Evolutionary conservation across 192 early-diverging fungal genomes (phyloP), one percentile per base, ranked within the genome.

Genomic region (Backusella westeae): DNA sequence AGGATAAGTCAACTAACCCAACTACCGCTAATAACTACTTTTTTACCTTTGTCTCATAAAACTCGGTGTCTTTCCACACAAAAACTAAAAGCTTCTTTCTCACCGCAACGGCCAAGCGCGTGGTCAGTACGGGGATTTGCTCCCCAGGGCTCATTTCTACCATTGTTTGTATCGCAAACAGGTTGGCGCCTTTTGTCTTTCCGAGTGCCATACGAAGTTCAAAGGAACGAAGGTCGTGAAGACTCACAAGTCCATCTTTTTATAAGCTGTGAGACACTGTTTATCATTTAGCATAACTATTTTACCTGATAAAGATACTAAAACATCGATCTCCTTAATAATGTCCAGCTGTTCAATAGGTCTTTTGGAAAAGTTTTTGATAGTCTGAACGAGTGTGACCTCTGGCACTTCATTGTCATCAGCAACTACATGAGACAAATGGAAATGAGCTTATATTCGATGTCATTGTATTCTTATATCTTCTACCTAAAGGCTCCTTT

Each of bases 201-300:
- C 74, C 75, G 5, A 97, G 84, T n/a, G 89, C 88, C 66, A 88
- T 91, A 49, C 88, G 82, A 26, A 89, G 80, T 67, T 89, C 87
- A 71, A 94, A 90, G 3, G 93, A 89, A 69, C 87, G 83, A 72
- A 95, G 73, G 83, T 96, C 91, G 81, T 93, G 91, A 12, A 95
- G 84, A 39, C 86, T 91, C 35, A 95, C 90, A 67, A 85, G 74
- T 4, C 88, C 90, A 80, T 95, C 95, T 93, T 81, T 36, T 69
- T 36, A 12, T 39, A 38, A 39, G 41, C 1, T 6, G 19, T 49
- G 46, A 49, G 46, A 49, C 0, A n/a, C 6, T 49, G 46, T n/a
- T 49, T 17, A 69, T 23, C 36, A 44, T 44, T 7, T 9, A 21
- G 19, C 0, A 39, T 4, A 36, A 4, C 17, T 19, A 15, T 36